Base-by-base conservation (phyloP, 2,329 filamentous ascomycete genomes). In the Colletotrichum sp. region DNA sequence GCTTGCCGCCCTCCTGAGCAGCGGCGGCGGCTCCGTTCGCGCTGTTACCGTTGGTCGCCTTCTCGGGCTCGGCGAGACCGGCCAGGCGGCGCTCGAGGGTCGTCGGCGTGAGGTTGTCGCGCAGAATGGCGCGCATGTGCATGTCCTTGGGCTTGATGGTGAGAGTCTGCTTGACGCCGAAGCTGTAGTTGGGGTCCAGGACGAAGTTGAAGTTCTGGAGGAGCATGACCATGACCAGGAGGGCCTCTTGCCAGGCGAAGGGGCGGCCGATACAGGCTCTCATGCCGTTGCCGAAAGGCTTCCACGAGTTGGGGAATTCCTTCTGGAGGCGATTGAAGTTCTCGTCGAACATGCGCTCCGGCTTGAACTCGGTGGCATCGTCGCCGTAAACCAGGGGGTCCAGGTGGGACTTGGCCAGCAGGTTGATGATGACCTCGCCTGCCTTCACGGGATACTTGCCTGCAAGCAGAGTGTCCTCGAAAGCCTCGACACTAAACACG, bases 141-240 rank as follows among this genome's bases (percentile, higher is more conserved):
- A 94, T 90, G 70, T 90, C 88, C 69, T 91, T 89, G 1, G 90
- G 91, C 81, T 92, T 93, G 79, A 92, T 85, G 1, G 90, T 92
- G n/a, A 93, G 81, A 0, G 89, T 90, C 79, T 89, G 87, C 79
- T 90, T 88, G 79, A 90, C 83, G 57, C 86, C 80, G 36, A 93
- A 83, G 69, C 87, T 79, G 79, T 93, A 93, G 69, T 81, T 85
- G 0, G 91, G 89, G 78, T 95, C 90, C 72, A 92, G 81, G 64
- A 87, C 85, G 78, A 95, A 91, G 78, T 94, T 89, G 83, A 95
- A 94, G 78, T 92, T 93, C 79, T 94, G 93, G 66, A 95, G 84
- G 8, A 94, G 80, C 78, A 93, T 88, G 1, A 90, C 89, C 24
- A 82, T 80, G 49, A 81, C 79, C 8, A 91, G 81, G 3, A 90